phyloP scores from a whole-genome alignment of 2,329 filamentous ascomycete genomes.

The Thielaviopsis punctulata region DNA sequence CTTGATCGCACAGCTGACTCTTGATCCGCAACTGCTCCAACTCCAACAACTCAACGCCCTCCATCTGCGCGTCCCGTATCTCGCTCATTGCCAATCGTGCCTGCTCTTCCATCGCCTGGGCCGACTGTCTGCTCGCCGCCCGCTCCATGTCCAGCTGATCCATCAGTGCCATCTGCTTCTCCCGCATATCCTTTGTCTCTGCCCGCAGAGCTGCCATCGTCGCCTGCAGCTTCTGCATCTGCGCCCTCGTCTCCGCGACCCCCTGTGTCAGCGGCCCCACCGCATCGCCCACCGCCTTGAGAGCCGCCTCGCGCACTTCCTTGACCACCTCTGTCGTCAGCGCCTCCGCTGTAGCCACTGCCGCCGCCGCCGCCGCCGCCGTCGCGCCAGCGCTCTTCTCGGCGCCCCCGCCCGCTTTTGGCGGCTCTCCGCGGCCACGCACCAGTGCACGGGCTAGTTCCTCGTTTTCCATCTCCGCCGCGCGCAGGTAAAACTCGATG shows the following conservation, averaged over 20 bases:
- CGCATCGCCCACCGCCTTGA: background rate
- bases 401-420: too few relatives aligned
- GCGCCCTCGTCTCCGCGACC: background rate
- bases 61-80: background rate
- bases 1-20: background rate
- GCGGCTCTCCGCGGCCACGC: too few relatives aligned
- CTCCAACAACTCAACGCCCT: background rate
- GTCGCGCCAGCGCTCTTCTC: too few relatives aligned
- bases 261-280: background rate
- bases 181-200: background rate
- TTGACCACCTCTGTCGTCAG: background rate
- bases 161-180: background rate
- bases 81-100: background rate
- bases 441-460: slow-evolving; percentile 11
- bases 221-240: background rate
- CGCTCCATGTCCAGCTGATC: background rate
- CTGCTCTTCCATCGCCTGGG: background rate
- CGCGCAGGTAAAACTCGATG: slow-evolving; percentile 16
- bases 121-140: background rate
- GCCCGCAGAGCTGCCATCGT: background rate
- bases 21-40: background rate
- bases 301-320: background rate
- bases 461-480: slow-evolving; percentile 15
- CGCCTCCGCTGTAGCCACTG: background rate
- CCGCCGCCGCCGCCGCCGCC: background rate